Evolutionary conservation across 2,329 filamentous ascomycete species (phyloP).

Genomic region (Tolypocladium endophyticum): DNA sequence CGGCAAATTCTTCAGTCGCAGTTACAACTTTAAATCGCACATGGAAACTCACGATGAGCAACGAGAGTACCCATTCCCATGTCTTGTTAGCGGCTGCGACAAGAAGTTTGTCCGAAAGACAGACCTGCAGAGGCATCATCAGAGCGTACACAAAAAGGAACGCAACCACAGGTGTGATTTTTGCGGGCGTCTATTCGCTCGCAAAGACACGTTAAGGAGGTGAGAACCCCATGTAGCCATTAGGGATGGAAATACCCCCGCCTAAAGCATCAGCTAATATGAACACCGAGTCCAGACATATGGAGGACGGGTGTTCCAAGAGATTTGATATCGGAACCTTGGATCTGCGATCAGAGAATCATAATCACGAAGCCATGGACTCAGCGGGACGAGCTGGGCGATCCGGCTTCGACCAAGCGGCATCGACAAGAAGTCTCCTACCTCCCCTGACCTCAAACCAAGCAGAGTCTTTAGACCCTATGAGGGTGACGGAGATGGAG

Average conservation of each 20-base stretch:
- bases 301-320: slow-evolving; percentile 66
- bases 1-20: slow-evolving; percentile 68
- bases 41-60: slow-evolving; percentile 73
- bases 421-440: neutral
- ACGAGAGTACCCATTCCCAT: slow-evolving; percentile 60
- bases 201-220: slow-evolving; percentile 77
- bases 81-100: slow-evolving; percentile 52
- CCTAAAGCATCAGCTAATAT: neutral
- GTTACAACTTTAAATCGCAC: slow-evolving; percentile 81
- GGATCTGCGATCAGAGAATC: slow-evolving; percentile 27
- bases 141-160: slow-evolving; percentile 63
- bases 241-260: too few species aligned
- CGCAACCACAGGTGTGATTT: slow-evolving; percentile 60
- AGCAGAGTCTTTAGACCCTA: neutral
- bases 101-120: slow-evolving; percentile 77
- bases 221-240: slow-evolving; percentile 23
- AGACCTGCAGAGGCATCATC: slow-evolving; percentile 55
- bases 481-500: neutral
- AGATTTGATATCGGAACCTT: slow-evolving; percentile 48
- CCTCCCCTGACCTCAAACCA: neutral
- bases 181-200: slow-evolving; percentile 62
- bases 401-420: neutral
- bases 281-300: slow-evolving; percentile 43
- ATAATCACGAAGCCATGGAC: neutral
- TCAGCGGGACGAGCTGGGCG: neutral